A percentile compares a stretch with the other conserved stretches of the same genome.
Evolutionary conservation across 2,329 filamentous ascomycete species (phyloP).

Genomic region (Fusarium pseudonygamai): DNA sequence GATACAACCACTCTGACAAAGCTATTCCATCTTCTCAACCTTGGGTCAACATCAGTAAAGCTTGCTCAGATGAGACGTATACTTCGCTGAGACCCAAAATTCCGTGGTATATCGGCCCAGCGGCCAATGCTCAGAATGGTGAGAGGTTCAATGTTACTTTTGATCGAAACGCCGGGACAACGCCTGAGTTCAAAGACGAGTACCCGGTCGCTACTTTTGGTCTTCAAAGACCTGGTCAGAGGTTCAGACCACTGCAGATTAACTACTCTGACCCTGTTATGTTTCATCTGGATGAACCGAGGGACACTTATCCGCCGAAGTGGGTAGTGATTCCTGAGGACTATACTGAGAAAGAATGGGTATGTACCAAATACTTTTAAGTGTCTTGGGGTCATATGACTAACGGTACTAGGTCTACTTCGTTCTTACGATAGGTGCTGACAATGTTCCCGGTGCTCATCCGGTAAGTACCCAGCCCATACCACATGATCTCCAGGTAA

Average conservation of each 20-base stretch:
- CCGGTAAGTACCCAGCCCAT: conserved; percentile 6
- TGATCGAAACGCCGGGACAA: neutral
- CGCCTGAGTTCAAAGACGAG: neutral
- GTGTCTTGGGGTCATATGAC: fast-evolving
- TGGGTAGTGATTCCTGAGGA: conserved; percentile 36
- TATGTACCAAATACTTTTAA: neutral
- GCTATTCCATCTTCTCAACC: neutral
- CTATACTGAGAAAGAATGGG: conserved; percentile 34
- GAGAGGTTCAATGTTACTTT: conserved; percentile 32
- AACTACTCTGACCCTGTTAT: conserved; percentile 26
- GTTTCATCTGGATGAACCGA: conserved; percentile 24
- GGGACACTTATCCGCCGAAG: neutral
- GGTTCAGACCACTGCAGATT: conserved; percentile 28
- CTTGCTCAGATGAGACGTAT: conserved; percentile 33
- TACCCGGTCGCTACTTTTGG: conserved; percentile 27
- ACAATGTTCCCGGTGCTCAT: too few relatives aligned
- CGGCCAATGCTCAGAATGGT: conserved; percentile 22
- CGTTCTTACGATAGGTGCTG: conserved; percentile 32
- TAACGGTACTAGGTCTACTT: conserved; percentile 16
- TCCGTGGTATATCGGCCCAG: conserved; percentile 33
- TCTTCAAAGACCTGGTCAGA: conserved; percentile 11
- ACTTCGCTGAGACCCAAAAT: conserved; percentile 25
- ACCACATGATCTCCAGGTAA: fast-evolving
- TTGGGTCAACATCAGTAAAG: conserved; percentile 13
- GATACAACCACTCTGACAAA: conserved; percentile 17